Evolutionary conservation across 768 basidiomycete genomes (phyloP).

Genomic region (Mycena crocata): DNA sequence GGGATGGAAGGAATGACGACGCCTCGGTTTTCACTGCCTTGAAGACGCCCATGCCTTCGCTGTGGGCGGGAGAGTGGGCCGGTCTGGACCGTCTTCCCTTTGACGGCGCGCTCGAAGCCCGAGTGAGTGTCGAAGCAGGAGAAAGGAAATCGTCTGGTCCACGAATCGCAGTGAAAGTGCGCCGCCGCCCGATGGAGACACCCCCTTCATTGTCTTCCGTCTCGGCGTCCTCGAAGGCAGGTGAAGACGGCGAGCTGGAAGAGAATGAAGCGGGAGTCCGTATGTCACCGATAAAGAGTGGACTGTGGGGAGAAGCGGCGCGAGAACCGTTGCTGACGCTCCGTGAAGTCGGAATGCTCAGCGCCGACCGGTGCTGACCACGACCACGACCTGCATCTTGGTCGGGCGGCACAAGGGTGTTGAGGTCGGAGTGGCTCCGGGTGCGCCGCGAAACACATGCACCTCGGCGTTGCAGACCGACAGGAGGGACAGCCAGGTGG

Average conservation of each 20-base stretch:
- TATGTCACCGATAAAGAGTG: slow-evolving; percentile 5
- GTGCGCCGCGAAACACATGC: slow-evolving; percentile 24
- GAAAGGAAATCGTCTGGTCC: slow-evolving; percentile 8
- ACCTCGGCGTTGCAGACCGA: slow-evolving; percentile 22
- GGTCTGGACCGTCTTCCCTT: slow-evolving; percentile 21
- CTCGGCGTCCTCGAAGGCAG: slow-evolving; percentile 32
- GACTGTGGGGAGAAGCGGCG: slow-evolving; percentile 11
- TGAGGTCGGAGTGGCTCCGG: slow-evolving; percentile 28
- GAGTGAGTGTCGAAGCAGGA: neutral
- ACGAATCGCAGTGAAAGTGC: slow-evolving; percentile 25
- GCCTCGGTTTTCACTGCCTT: slow-evolving; percentile 19
- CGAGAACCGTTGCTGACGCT: slow-evolving; percentile 28
- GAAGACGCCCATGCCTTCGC: slow-evolving; percentile 14
- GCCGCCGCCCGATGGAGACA: slow-evolving; percentile 19
- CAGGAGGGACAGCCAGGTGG: slow-evolving; percentile 26
- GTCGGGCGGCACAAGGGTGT: slow-evolving; percentile 1
- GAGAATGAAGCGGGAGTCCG: slow-evolving; percentile 23
- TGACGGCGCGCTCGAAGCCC: slow-evolving; percentile 27
- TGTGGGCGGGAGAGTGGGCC: neutral
- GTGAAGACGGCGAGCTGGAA: slow-evolving; percentile 19
- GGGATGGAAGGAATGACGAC: slow-evolving; percentile 17
- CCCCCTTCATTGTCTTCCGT: neutral
- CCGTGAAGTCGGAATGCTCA: slow-evolving; percentile 32
- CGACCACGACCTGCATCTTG: slow-evolving; percentile 31
- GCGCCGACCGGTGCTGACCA: slow-evolving; percentile 27